phyloP scores from a whole-genome alignment of 148 eudicot genomes.

The Vaccinium macrocarpon region DNA sequence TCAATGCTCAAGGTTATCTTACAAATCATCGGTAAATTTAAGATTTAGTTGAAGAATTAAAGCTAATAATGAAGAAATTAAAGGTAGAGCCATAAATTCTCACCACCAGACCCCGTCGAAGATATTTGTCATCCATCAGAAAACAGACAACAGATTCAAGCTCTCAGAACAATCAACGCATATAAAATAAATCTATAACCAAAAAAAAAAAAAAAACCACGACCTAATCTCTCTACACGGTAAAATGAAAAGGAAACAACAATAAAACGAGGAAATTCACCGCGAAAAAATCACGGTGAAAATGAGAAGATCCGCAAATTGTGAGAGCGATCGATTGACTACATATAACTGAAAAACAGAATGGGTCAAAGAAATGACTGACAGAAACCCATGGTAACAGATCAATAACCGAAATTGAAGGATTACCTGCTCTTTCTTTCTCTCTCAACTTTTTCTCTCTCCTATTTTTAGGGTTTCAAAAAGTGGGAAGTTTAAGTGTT shows the following conservation, averaged over 20 bases:
- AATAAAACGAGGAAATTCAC: not conserved
- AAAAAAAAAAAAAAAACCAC: not conserved
- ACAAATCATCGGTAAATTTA: not conserved
- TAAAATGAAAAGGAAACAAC: not conserved
- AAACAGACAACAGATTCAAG: slow-evolving; percentile 17
- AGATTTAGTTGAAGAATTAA: not conserved
- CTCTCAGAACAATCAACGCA: not conserved
- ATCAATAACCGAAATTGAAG: slow-evolving; percentile 14
- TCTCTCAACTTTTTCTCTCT: not conserved
- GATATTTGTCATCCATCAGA: slow-evolving; percentile 37
- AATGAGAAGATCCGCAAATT: slow-evolving; percentile 1
- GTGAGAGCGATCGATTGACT: not conserved
- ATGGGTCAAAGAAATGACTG: not conserved
- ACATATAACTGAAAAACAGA: not conserved
- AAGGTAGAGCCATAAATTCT: slow-evolving; percentile 22
- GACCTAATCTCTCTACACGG: not conserved
- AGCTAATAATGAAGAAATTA: not conserved
- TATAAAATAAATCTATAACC: not conserved
- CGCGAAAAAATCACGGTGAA: not conserved
- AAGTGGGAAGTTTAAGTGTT: not conserved
- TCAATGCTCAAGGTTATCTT: too few species aligned
- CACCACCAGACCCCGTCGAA: slow-evolving; percentile 41
- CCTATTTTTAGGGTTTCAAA: not conserved
- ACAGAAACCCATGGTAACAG: not conserved
- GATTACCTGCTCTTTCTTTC: slow-evolving; percentile 15